These are phyloP conservation scores for Arabis alpina DNA, from an alignment of 345 rosid species.

Conservation along the genomic window DNA sequence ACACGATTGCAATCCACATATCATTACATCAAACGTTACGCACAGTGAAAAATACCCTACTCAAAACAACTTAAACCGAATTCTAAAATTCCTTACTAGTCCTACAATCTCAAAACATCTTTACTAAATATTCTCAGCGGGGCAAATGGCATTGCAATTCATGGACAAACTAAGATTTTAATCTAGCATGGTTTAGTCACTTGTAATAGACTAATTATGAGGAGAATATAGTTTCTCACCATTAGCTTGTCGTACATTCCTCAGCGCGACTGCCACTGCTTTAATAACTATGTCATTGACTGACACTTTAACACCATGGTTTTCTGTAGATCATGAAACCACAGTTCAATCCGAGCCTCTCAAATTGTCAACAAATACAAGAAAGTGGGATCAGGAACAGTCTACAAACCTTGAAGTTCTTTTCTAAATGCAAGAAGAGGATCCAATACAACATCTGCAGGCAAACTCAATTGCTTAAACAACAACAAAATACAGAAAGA, in stretches of 20 bases:
- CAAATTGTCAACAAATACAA: constrained; percentile 19
- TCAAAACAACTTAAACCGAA: constrained; percentile 8
- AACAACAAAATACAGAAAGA: constrained; percentile 29
- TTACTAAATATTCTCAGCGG: constrained; percentile 7
- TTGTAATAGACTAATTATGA: constrained; percentile 5
- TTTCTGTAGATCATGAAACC: constrained; percentile 58
- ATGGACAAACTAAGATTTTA: constrained; percentile 7
- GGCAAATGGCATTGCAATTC: background rate
- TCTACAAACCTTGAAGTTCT: constrained; percentile 77
- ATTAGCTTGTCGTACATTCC: constrained; percentile 87
- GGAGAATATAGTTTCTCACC: constrained; percentile 55
- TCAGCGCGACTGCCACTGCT: constrained; percentile 84
- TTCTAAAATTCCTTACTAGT: constrained; percentile 20
- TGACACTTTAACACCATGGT: constrained; percentile 85
- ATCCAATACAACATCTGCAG: constrained; percentile 89
- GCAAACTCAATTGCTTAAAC: constrained; percentile 37
- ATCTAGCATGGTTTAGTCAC: constrained; percentile 13
- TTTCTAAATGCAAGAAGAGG: constrained; percentile 93
- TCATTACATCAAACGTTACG: constrained; percentile 29
- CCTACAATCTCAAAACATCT: constrained; percentile 3
- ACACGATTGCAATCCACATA: constrained; percentile 18
- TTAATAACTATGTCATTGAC: constrained; percentile 96
- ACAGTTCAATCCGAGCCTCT: constrained; percentile 38
- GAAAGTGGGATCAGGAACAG: constrained; percentile 19
- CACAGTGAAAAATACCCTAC: constrained; percentile 14